Percentiles rank a stretch among this genome's conserved stretches.
These are phyloP conservation scores for Fistulifera pelliculosa DNA, from an alignment of 108 stramenopile species.

Conservation along the genomic window DNA sequence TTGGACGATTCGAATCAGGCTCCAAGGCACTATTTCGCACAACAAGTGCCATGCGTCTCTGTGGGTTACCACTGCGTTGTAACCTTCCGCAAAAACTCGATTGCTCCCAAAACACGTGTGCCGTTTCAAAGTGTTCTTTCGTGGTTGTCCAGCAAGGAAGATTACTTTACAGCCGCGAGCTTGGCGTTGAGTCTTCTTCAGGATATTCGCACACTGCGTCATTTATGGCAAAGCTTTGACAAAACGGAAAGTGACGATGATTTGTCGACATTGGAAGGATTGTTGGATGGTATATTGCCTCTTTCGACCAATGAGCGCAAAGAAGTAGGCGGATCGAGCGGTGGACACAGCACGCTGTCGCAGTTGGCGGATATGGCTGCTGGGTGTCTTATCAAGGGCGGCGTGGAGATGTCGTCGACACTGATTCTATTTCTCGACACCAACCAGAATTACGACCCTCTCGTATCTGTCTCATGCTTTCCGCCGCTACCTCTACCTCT, in stretches of 20 bases:
- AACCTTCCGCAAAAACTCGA: constrained; percentile 35
- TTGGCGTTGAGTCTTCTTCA: constrained; percentile 59
- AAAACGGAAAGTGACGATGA: constrained; percentile 43
- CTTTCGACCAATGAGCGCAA: constrained; percentile 4
- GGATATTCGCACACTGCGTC: constrained; percentile 48
- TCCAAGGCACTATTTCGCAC: constrained; percentile 19
- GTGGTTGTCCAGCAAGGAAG: constrained; percentile 55
- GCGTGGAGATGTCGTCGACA: constrained; percentile 43
- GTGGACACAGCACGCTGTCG: constrained; percentile 5
- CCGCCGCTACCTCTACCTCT: constrained; percentile 20
- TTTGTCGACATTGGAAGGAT: constrained; percentile 32
- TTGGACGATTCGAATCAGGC: constrained; percentile 44
- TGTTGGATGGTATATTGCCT: constrained; percentile 58
- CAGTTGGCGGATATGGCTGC: constrained; percentile 79
- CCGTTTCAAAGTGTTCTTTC: constrained; percentile 66
- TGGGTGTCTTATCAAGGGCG: constrained; percentile 66
- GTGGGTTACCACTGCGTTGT: constrained; percentile 14
- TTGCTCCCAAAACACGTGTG: constrained; percentile 43
- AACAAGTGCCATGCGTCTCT: constrained; percentile 28
- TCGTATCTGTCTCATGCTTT: constrained; percentile 60
- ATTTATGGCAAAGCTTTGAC: constrained; percentile 43
- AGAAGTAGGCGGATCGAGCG: background rate
- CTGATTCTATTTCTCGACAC: constrained; percentile 46
- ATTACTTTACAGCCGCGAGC: constrained; percentile 72
- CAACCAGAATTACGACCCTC: constrained; percentile 55